Evolutionary conservation across 2,329 filamentous ascomycete species (phyloP), one percentile per base, ranked within the genome.

Genomic region (Verticillium isaacii): DNA sequence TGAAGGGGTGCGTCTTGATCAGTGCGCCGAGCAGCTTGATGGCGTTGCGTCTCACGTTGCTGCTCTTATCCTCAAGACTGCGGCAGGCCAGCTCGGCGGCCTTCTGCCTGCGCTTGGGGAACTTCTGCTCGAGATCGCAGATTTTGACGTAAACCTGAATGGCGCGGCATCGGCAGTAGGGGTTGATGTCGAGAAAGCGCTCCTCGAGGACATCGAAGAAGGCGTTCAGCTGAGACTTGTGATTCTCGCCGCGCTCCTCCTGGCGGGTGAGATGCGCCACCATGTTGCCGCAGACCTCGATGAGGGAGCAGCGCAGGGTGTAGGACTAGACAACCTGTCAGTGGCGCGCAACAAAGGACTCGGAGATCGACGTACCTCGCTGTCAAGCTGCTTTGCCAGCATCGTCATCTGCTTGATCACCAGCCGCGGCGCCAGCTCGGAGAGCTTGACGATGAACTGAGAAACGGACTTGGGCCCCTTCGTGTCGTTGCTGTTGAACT

Each of bases 381-480:
- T 97, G 71, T 99, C 95, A 17, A 99, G 81, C 68, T 98, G 89
- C 74, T 97, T 98, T 12, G 94, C 93, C 37, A 99, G 82, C 73
- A 96, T 86, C 2, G 93, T 96, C 87, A 99, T 97, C 74, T 99
- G 94, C 77, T 97, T 97, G 70, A 97, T 97, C 61, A 99, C 93
- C 29, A 97, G 80, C 64, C 93, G 87, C 5, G 96, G 95, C 3
- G 91, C 90, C 63, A 99, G 82, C 73, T 98, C 95, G 0, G 95
- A 98, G 32, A 99, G 84, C 72, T 94, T 96, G 62, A 93, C 85
- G 68, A 99, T 90, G 71, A 99, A 99, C 1, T 91, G 86, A 15
- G 95, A 98, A 8, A 98, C 92, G 0, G 94, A 98, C 75, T 98
- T 99, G 14, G 96, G 95, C 0, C 95, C 95, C 72, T 90, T 92